These are phyloP conservation scores for Melastoma candidum DNA, from an alignment of 441 rosid species.

Conservation along the genomic window DNA sequence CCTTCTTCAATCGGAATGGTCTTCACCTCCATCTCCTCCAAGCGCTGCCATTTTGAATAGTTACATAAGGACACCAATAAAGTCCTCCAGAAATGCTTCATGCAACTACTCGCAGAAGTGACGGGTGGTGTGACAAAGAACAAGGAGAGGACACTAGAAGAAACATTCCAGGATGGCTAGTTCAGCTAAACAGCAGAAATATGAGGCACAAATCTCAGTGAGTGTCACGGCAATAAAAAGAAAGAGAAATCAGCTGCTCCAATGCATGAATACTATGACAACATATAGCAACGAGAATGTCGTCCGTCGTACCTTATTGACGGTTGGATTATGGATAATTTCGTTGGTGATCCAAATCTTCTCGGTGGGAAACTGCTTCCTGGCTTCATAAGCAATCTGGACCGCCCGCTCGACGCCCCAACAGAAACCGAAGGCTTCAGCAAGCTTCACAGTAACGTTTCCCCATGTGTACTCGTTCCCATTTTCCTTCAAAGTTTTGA, in stretches of 20 bases:
- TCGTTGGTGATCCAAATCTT: conserved; percentile 92
- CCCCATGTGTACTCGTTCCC: conserved; percentile 74
- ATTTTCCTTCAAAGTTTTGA: conserved; percentile 73
- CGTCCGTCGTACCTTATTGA: conserved; percentile 48
- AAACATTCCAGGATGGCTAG: no score
- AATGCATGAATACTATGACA: no score
- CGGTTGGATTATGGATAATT: conserved; percentile 89
- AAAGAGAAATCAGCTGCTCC: no score
- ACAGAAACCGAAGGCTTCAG: conserved; percentile 86
- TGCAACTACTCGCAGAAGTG: no score
- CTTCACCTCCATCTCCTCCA: conserved; percentile 13
- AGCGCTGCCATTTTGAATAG: conserved; percentile 1
- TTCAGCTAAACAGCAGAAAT: no score
- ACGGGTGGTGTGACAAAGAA: no score
- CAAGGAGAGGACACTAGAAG: no score
- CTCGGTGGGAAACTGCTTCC: conserved; percentile 69
- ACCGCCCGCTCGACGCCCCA: conserved; percentile 98
- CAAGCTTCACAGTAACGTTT: conserved; percentile 74
- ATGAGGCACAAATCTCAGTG: no score
- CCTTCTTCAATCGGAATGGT: conserved; percentile 6
- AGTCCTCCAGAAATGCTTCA: no score
- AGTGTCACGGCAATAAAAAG: no score
- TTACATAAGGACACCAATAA: no score
- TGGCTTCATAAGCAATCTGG: conserved; percentile 94
- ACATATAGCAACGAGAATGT: not conserved